These are phyloP conservation scores for Aureobasidium sp. DNA, from an alignment of 2,329 filamentous ascomycete species.

Conservation along the genomic window DNA sequence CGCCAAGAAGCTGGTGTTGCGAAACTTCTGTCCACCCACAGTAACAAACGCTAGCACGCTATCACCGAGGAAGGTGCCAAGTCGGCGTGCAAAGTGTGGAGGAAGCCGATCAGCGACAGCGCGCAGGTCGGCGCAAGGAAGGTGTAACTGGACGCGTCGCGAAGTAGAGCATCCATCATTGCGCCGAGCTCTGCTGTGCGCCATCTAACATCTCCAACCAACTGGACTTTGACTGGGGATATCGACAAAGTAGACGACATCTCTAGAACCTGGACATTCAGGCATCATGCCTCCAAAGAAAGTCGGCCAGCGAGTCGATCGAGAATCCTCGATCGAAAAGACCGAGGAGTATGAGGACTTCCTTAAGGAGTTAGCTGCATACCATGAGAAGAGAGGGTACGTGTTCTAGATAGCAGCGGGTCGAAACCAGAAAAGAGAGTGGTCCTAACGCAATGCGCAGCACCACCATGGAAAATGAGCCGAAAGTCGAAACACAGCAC, in stretches of 20 bases:
- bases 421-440: background rate
- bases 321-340: conserved; percentile 39
- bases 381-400: conserved; percentile 68
- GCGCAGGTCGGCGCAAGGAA: background rate
- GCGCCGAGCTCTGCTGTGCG: background rate
- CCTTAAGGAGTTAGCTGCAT: conserved; percentile 61
- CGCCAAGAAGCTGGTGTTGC: background rate
- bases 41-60: background rate
- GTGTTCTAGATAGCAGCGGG: conserved; percentile 17
- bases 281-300: conserved; percentile 18
- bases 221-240: background rate
- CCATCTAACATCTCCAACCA: background rate
- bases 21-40: background rate
- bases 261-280: background rate
- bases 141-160: background rate
- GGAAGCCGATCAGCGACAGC: background rate
- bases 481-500: conserved; percentile 67
- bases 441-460: conserved; percentile 25
- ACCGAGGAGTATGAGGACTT: conserved; percentile 67
- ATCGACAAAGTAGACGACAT: background rate
- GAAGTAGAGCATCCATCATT: background rate
- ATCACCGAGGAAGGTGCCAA: background rate
- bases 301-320: conserved; percentile 25
- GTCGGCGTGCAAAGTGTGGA: background rate
- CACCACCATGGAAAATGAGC: conserved; percentile 69